Evolutionary conservation across 2,329 filamentous ascomycete species (phyloP).

Genomic region (Parascedosporium putredinis): DNA sequence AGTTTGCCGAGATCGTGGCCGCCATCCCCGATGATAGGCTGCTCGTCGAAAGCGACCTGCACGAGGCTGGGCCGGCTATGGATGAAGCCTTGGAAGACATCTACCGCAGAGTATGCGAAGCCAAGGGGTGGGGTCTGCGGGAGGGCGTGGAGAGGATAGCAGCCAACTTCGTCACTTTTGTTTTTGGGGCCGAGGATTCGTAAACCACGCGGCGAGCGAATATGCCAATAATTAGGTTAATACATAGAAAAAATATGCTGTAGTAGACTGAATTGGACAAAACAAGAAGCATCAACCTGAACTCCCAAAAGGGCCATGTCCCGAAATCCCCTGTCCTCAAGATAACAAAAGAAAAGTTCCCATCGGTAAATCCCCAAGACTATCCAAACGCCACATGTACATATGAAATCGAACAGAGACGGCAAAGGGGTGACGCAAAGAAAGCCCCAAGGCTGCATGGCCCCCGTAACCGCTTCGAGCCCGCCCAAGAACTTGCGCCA

Average conservation of each 20-base stretch:
- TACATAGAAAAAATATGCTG: not conserved
- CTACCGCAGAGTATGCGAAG: conserved; percentile 61
- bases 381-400: too few species aligned
- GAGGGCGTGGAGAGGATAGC: conserved; percentile 59
- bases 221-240: not conserved
- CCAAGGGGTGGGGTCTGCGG: conserved; percentile 68
- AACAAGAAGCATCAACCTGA: not conserved
- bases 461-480: not conserved
- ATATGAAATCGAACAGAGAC: not conserved
- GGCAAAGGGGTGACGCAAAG: not conserved
- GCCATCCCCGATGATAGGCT: conserved; percentile 68
- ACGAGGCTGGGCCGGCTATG: conserved; percentile 72
- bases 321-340: too few species aligned
- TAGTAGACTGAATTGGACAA: not conserved
- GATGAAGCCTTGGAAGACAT: conserved; percentile 67
- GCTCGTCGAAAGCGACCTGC: conserved; percentile 82
- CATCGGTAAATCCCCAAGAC: too few species aligned
- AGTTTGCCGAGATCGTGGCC: conserved; percentile 55
- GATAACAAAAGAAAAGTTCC: not conserved
- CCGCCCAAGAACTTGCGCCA: not conserved
- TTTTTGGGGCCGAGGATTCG: conserved; percentile 45
- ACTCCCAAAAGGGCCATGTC: not conserved
- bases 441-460: not conserved
- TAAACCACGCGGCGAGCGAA: not conserved
- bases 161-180: conserved; percentile 68